Evolutionary conservation across 169 alveolate species (phyloP), one percentile per base, ranked within the genome.

Genomic region (Eimeria falciformis): DNA sequence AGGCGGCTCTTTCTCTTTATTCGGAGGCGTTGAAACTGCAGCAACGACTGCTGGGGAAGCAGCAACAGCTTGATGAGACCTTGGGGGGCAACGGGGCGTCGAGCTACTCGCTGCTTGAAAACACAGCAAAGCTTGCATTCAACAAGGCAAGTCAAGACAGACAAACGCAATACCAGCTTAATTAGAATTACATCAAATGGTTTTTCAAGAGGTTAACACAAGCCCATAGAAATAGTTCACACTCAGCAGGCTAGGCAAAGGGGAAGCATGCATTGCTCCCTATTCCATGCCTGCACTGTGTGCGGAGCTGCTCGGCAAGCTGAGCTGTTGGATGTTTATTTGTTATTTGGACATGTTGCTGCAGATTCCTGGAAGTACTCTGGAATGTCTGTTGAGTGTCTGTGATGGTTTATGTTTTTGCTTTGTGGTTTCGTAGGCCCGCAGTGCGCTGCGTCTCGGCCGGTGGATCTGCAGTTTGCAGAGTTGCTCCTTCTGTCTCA

Each of bases 41-140:
- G 79, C 65, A 71, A 46, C 79, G 66, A 79, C 81, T 88, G 47
- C 79, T 88, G 69, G 79, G 73, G 81, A 75, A 77, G 66, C 93
- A 88, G 25, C 86, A 69, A 78, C 86, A 55, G n/a, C 93, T 88
- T 3, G 89, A 81, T 81, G 88, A 71, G 53, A 9, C 53, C 47
- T n/a, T 71, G 40, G 93, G 93, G 23, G 87, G 81, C 50, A 66
- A 71, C 79, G 21, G 77, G 46, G 23, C 83, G 9, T 88, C 93
- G 23, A 73, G 58, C 21, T 18, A 71, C 27, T 88, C 93, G 21
- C 88, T 88, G 11, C 55, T 88, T 58, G 93, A 88, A 73, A 88
- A 88, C 66, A 88, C 93, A 14, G 93, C 93, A 9, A 88, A 88
- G 81, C 93, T 88, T 9, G 86, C 93, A 12, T 88, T 88, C 58